A percentile compares a stretch with the other conserved stretches of the same genome.
These are phyloP conservation scores for Mayamaea pseudoterrestris DNA, from an alignment of 108 stramenopile genomes.

Conservation along the genomic window DNA sequence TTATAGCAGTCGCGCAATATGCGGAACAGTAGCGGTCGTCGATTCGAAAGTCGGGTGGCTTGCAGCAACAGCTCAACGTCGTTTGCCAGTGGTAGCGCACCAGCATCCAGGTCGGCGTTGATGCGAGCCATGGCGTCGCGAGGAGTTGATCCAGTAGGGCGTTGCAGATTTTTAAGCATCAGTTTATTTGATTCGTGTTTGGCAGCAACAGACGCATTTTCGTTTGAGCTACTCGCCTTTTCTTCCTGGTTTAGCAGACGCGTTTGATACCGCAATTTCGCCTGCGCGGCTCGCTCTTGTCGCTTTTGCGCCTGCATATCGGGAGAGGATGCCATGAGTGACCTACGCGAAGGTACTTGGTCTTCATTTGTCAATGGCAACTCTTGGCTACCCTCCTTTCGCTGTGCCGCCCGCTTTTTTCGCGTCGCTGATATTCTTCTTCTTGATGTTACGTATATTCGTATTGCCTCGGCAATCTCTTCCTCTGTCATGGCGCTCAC, in stretches of 20 bases:
- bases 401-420: conserved; percentile 6
- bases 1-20: conserved; percentile 47
- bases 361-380: no score
- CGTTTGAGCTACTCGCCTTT: conserved; percentile 1
- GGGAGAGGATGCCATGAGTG: no score
- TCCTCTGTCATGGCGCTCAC: conserved; percentile 44
- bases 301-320: no score
- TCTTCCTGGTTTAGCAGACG: conserved; percentile 21
- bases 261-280: conserved; percentile 43
- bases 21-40: conserved; percentile 31
- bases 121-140: conserved; percentile 47
- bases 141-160: conserved; percentile 6
- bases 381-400: conserved; percentile 2
- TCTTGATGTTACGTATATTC: conserved; percentile 27
- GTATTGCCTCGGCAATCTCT: conserved; percentile 50
- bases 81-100: conserved; percentile 14
- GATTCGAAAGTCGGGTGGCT: conserved; percentile 28
- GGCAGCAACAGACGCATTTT: no score
- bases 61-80: conserved; percentile 51
- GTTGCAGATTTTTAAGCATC: no score
- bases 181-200: no score
- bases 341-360: no score
- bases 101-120: conserved; percentile 34
- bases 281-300: conserved; percentile 32
- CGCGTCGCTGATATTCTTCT: conserved; percentile 15